These are phyloP conservation scores for Aspergillus sp. DNA, from an alignment of 2,329 filamentous ascomycete genomes.

Conservation along the genomic window DNA sequence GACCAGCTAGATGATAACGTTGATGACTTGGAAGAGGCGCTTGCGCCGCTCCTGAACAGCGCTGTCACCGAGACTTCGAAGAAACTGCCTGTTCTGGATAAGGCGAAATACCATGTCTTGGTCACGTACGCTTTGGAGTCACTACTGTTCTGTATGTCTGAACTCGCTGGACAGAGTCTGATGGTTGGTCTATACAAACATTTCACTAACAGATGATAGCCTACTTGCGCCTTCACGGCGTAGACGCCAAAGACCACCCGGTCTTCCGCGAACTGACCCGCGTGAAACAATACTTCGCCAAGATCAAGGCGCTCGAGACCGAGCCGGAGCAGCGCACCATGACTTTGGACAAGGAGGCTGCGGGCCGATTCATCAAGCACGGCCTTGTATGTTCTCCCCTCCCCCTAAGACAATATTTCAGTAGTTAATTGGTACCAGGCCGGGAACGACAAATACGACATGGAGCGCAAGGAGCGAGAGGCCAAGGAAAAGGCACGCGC, in stretches of 20 bases:
- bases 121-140: constrained; percentile 88
- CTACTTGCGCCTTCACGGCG: constrained; percentile 73
- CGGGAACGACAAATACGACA: constrained; percentile 53
- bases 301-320: constrained; percentile 77
- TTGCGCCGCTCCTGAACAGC: constrained; percentile 70
- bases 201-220: constrained; percentile 46
- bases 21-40: constrained; percentile 71
- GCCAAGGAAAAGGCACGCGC: constrained; percentile 53
- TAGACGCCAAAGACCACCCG: constrained; percentile 78
- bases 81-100: constrained; percentile 87
- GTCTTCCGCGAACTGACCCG: constrained; percentile 83
- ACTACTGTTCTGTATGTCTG: constrained; percentile 71
- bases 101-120: constrained; percentile 89
- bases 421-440: constrained; percentile 31
- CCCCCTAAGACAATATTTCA: neutral
- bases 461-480: constrained; percentile 50
- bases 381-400: constrained; percentile 61
- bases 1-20: constrained; percentile 75
- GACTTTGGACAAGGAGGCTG: constrained; percentile 70
- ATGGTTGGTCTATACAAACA: constrained; percentile 6
- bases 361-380: constrained; percentile 77
- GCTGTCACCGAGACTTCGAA: constrained; percentile 66
- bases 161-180: neutral
- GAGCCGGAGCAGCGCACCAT: constrained; percentile 58
- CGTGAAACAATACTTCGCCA: constrained; percentile 87